phyloP scores from a whole-genome alignment of 257 asterid genomes.

The Linaria vulgaris region DNA sequence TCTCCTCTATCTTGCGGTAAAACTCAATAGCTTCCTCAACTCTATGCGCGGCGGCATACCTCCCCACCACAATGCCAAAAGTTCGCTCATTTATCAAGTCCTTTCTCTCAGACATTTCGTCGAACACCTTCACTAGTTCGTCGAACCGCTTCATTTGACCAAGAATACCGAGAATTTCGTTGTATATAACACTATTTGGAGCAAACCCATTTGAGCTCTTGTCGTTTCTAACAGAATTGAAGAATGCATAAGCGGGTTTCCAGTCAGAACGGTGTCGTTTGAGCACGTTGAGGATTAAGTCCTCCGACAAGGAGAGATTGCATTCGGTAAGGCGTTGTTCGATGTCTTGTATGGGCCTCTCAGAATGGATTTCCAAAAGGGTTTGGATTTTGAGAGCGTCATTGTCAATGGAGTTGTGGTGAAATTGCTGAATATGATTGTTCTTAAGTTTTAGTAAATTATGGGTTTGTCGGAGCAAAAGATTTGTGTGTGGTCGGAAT shows the following conservation, averaged over 20 bases:
- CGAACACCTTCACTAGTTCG: constrained; percentile 61
- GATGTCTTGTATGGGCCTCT: constrained; percentile 34
- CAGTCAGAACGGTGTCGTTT: constrained; percentile 73
- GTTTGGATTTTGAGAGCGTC: constrained; percentile 53
- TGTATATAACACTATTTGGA: constrained; percentile 41
- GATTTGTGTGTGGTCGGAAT: constrained; percentile 18
- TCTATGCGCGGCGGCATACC: constrained; percentile 64
- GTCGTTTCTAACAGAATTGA: constrained; percentile 45
- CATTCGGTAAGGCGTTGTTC: constrained; percentile 43
- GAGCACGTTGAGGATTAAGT: constrained; percentile 61
- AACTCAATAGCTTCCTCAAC: constrained; percentile 64
- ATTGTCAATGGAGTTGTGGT: constrained; percentile 9
- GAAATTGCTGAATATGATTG: constrained; percentile 29
- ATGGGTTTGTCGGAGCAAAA: constrained; percentile 21
- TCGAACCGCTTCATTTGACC: constrained; percentile 58
- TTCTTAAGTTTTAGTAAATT: constrained; percentile 9
- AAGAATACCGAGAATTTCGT: constrained; percentile 61
- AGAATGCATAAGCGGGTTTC: constrained; percentile 68
- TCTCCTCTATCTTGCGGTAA: constrained; percentile 42
- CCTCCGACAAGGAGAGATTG: constrained; percentile 41
- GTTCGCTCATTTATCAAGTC: constrained; percentile 46
- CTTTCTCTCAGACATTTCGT: constrained; percentile 62
- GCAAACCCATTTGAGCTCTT: constrained; percentile 24
- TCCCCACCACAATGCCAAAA: constrained; percentile 39
- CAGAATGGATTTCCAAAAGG: constrained; percentile 46